Conservation (phyloP, 768 basidiomycete species). For the Trametes cinnabarina region DNA sequence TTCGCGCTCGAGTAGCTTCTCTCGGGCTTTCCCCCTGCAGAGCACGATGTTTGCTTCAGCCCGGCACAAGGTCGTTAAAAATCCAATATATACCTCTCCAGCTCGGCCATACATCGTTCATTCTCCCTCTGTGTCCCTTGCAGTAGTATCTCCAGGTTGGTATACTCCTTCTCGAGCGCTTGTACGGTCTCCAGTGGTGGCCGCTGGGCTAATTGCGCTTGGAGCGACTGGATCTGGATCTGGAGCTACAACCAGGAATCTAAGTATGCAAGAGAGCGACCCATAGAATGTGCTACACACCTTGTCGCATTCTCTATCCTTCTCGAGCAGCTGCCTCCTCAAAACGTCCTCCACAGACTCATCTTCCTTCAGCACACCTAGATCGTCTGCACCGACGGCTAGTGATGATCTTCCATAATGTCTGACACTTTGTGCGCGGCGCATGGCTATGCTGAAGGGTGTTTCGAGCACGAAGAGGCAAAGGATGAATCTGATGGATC, state of each 20-base stretch:
- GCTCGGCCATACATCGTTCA: conserved; percentile 77
- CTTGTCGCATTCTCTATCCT: conserved; percentile 69
- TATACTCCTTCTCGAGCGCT: conserved; percentile 66
- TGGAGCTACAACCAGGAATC: conserved; percentile 41
- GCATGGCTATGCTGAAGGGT: conserved; percentile 38
- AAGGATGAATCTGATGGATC: background rate
- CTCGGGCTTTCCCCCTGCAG: conserved; percentile 58
- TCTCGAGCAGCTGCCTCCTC: conserved; percentile 62
- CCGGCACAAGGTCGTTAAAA: too few relatives aligned
- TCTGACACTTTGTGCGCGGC: conserved; percentile 63
- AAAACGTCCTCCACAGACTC: conserved; percentile 61
- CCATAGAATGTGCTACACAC: conserved; percentile 32
- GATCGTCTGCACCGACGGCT: conserved; percentile 50
- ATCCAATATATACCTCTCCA: conserved; percentile 57
- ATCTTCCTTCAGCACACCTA: conserved; percentile 59
- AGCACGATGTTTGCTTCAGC: too few relatives aligned
- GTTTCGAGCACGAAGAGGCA: background rate
- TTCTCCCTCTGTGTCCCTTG: conserved; percentile 85
- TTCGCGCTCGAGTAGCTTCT: conserved; percentile 75
- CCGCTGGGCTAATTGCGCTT: conserved; percentile 62
- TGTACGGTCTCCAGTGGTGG: conserved; percentile 69
- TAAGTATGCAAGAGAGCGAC: background rate
- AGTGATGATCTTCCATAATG: conserved; percentile 53
- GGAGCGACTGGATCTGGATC: conserved; percentile 59
- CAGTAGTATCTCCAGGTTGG: conserved; percentile 70